Percentiles rank a stretch among this genome's conserved stretches.
Evolutionary conservation across 345 rosid species (phyloP).

Genomic region (Rhodamnia argentea): DNA sequence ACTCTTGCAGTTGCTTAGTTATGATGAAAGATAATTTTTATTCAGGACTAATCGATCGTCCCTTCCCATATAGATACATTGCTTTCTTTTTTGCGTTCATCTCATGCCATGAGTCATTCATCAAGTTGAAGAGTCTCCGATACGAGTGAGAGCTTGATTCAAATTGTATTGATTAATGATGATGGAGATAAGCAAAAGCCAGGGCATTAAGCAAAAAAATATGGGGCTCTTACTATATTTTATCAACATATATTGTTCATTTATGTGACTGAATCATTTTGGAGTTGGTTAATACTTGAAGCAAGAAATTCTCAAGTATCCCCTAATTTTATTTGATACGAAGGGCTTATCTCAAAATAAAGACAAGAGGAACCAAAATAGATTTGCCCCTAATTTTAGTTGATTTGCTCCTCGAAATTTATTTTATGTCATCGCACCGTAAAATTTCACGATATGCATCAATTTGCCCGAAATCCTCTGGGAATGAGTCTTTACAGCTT

Average conservation of each 20-base stretch:
- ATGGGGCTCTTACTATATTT: accelerated
- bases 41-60: background rate
- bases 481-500: background rate
- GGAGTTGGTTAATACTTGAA: too few species aligned
- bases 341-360: too few species aligned
- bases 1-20: accelerated
- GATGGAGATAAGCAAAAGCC: background rate
- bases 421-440: accelerated
- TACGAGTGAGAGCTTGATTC: accelerated
- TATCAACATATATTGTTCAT: background rate
- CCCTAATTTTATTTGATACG: too few species aligned
- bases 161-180: accelerated
- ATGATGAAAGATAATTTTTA: background rate
- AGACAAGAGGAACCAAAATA: too few species aligned
- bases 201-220: background rate
- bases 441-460: accelerated
- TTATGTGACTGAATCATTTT: background rate
- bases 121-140: background rate
- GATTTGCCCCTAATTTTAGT: too few species aligned
- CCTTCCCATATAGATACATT: accelerated
- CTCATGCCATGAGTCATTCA: background rate
- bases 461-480: background rate
- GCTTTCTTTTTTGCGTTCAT: too few species aligned
- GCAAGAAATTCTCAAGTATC: too few species aligned
- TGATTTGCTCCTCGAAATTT: too few species aligned